These are phyloP conservation scores for Clonostachys solani DNA, from an alignment of 2,329 filamentous ascomycete species.

Conservation along the genomic window DNA sequence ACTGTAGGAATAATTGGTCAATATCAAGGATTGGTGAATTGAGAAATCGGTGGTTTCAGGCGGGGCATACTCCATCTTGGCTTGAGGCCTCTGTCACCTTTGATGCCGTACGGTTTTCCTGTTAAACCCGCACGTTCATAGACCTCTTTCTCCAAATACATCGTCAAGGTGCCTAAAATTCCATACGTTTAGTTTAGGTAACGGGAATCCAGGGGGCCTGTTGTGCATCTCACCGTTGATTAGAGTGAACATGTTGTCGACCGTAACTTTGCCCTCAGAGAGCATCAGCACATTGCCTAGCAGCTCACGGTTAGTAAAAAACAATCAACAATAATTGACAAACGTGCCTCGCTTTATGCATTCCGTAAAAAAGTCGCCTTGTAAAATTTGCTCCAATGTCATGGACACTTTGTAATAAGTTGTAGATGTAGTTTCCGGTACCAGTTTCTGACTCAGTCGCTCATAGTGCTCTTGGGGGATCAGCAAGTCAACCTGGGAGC, in stretches of 20 bases:
- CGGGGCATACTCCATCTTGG: constrained; percentile 64
- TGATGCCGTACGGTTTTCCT: constrained; percentile 61
- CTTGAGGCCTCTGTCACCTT: constrained; percentile 55
- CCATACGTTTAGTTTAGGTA: too few species aligned
- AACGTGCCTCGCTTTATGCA: constrained; percentile 74
- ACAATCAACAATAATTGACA: too few species aligned
- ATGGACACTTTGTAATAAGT: constrained; percentile 67
- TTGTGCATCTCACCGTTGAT: constrained; percentile 52
- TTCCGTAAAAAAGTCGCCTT: constrained; percentile 73
- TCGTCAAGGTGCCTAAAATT: constrained; percentile 57
- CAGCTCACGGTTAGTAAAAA: neutral
- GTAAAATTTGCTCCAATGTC: constrained; percentile 66
- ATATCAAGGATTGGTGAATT: constrained; percentile 8
- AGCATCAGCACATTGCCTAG: constrained; percentile 78
- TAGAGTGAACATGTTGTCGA: constrained; percentile 70
- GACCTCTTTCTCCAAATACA: constrained; percentile 75
- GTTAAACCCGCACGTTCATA: constrained; percentile 81
- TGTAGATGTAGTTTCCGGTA: constrained; percentile 25
- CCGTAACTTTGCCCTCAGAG: constrained; percentile 67
- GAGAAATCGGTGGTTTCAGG: constrained; percentile 8
- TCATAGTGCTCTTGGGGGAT: constrained; percentile 61
- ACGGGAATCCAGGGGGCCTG: neutral
- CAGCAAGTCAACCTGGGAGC: constrained; percentile 60
- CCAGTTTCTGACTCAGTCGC: constrained; percentile 47
- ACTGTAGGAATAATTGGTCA: constrained; percentile 38